Evolutionary conservation across 2,329 filamentous ascomycete species (phyloP).

Genomic region (Xylaria sp.): DNA sequence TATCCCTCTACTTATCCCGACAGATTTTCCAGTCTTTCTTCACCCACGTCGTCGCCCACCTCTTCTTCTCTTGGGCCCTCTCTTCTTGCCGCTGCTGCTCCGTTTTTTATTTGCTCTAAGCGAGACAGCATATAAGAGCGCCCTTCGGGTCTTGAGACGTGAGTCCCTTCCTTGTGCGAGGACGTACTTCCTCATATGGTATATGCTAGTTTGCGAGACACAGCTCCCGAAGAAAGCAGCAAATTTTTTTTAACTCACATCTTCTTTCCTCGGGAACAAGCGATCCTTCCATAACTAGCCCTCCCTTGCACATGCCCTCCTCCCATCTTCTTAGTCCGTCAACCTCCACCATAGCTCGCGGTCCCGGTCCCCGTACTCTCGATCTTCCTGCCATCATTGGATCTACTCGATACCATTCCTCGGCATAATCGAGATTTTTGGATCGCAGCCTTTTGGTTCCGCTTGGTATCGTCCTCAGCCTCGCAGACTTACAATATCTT

Average conservation of each 20-base stretch:
- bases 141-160: not conserved
- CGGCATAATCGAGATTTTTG: constrained; percentile 32
- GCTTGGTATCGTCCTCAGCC: constrained; percentile 27
- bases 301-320: constrained; percentile 9
- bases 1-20: too few relatives aligned
- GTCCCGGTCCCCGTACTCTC: constrained; percentile 13
- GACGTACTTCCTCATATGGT: constrained; percentile 6
- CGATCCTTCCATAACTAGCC: constrained; percentile 10
- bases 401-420: constrained; percentile 25
- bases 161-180: constrained; percentile 4
- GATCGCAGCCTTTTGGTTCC: constrained; percentile 31
- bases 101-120: not conserved
- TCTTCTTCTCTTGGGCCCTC: not conserved
- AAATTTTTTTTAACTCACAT: too few relatives aligned
- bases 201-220: not conserved
- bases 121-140: not conserved
- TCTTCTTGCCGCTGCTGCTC: not conserved
- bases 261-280: constrained; percentile 11
- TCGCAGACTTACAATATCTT: constrained; percentile 34
- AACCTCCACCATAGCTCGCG: not conserved
- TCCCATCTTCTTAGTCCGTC: not conserved
- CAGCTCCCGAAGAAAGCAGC: constrained; percentile 10
- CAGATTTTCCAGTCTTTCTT: not conserved
- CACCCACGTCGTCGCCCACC: not conserved
- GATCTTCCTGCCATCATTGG: constrained; percentile 21